Evolutionary conservation across 2,329 filamentous ascomycete species (phyloP).

Genomic region (Aspergillus sp.): DNA sequence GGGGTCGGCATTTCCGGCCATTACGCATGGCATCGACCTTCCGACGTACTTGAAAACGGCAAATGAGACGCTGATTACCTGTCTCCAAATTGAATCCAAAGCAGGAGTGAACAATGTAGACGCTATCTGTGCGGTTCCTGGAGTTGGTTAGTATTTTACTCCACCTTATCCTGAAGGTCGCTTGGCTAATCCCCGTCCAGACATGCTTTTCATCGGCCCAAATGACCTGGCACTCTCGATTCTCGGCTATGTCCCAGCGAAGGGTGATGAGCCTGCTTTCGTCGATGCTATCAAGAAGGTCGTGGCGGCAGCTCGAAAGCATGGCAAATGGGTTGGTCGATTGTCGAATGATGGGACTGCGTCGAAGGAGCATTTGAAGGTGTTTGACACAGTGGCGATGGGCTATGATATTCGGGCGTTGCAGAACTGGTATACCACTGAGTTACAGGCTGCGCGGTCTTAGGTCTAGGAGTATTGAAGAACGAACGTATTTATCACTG

Average conservation of each 20-base stretch:
- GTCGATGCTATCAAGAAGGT: conserved; percentile 60
- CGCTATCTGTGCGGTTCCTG: conserved; percentile 38
- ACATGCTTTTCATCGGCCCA: conserved; percentile 36
- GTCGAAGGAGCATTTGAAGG: conserved; percentile 40
- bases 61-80: conserved; percentile 34
- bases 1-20: conserved; percentile 28
- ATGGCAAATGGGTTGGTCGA: conserved; percentile 65
- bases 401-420: conserved; percentile 49
- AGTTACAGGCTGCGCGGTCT: conserved; percentile 19
- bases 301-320: conserved; percentile 56
- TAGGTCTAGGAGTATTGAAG: not conserved
- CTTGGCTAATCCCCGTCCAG: conserved; percentile 5
- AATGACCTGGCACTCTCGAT: conserved; percentile 46
- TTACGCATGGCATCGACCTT: conserved; percentile 33
- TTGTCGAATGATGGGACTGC: conserved; percentile 48
- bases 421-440: conserved; percentile 51
- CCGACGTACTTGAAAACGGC: conserved; percentile 35
- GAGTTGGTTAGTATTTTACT: conserved; percentile 19
- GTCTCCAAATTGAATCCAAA: conserved; percentile 42
- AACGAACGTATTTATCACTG: too few species aligned
- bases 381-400: conserved; percentile 49
- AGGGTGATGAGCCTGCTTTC: conserved; percentile 55
- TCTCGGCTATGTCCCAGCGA: conserved; percentile 60
- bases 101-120: conserved; percentile 42
- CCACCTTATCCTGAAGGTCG: too few species aligned